Conservation (phyloP, 352 stramenopile species). For the Blastocystis sp. region DNA sequence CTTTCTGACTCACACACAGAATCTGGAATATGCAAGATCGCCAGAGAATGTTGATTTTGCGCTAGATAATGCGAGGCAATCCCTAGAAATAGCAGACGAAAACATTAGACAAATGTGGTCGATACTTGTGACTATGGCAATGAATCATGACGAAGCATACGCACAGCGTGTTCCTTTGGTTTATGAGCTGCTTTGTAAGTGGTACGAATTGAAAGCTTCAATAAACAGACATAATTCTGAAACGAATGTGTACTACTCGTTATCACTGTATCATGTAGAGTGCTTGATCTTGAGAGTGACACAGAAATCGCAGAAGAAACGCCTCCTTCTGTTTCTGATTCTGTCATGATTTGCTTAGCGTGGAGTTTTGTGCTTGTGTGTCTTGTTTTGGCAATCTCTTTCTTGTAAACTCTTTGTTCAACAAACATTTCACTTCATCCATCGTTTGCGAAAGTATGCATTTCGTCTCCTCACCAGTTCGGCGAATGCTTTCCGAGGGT, state of each 20-base stretch:
- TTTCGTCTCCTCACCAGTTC: constrained; percentile 25
- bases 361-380: not conserved
- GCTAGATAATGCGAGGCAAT: not conserved
- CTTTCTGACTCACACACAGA: not conserved
- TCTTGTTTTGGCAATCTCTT: not conserved
- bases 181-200: not conserved
- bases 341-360: not conserved
- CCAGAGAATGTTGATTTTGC: no score
- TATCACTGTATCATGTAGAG: no score
- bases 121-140: not conserved
- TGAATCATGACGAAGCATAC: not conserved
- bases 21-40: no score
- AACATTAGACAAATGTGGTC: not conserved
- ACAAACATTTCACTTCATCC: constrained; percentile 48
- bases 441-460: constrained; percentile 12
- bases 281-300: no score
- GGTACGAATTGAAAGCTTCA: not conserved
- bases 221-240: no score
- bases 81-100: not conserved
- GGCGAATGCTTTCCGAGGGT: constrained; percentile 16
- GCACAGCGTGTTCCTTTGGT: not conserved
- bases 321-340: not conserved
- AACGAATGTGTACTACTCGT: no score
- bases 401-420: not conserved
- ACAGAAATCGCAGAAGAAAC: not conserved